Evolutionary conservation across 139 green algal genomes (phyloP).

Genomic region (Desmodesmus armatus): DNA sequence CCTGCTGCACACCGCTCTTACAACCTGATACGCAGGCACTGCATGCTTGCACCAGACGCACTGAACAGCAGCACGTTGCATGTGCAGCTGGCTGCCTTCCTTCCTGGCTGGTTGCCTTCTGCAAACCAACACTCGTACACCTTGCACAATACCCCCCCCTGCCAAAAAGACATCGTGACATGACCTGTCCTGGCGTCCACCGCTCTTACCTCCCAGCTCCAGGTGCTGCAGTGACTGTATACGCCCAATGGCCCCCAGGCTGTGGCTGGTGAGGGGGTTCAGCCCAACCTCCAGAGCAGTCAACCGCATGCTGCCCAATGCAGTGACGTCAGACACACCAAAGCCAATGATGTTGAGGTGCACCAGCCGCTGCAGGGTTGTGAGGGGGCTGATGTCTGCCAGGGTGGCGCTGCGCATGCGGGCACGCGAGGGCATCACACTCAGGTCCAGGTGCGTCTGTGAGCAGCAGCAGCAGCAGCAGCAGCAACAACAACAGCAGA

Average conservation of each 20-base stretch:
- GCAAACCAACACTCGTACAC: too few relatives aligned
- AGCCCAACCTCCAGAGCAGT: conserved; percentile 3
- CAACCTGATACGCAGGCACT: too few relatives aligned
- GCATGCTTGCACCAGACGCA: too few relatives aligned
- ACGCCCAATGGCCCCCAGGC: background rate
- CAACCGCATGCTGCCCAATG: background rate
- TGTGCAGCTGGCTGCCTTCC: background rate
- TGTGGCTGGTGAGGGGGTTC: background rate
- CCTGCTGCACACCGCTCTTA: background rate
- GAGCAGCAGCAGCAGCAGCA: too few relatives aligned
- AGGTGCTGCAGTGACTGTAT: conserved; percentile 4
- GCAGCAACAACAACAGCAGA: too few relatives aligned
- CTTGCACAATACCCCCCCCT: too few relatives aligned
- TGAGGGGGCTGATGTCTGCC: background rate
- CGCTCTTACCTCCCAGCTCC: conserved; percentile 30
- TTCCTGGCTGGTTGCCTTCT: background rate
- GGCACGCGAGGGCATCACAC: conserved; percentile 5
- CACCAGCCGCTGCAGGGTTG: background rate
- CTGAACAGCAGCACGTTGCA: too few relatives aligned
- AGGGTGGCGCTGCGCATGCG: conserved; percentile 1
- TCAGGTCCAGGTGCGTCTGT: background rate
- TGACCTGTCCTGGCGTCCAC: too few relatives aligned
- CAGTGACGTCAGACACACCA: conserved; percentile 8
- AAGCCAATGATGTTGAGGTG: conserved; percentile 28
- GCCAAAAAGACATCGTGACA: too few relatives aligned